phyloP scores from a whole-genome alignment of 768 basidiomycete species.

The Boletus huronensis region DNA sequence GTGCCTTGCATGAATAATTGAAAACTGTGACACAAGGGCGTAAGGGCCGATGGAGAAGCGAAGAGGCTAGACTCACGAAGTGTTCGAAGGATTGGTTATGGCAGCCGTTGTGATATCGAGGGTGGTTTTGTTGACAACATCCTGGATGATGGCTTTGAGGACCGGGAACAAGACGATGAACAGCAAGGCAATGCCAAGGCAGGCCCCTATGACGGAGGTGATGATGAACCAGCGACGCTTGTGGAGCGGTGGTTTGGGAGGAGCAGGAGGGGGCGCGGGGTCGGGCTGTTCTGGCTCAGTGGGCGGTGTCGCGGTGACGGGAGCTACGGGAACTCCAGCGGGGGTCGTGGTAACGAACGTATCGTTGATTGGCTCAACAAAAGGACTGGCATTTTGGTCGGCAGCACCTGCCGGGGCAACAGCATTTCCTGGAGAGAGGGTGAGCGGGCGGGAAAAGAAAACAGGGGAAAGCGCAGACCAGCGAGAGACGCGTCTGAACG shows the following conservation, averaged over 20 bases:
- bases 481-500: conserved; percentile 16
- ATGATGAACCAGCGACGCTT: conserved; percentile 65
- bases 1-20: conserved; percentile 48
- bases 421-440: conserved; percentile 9
- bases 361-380: conserved; percentile 11
- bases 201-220: conserved; percentile 45
- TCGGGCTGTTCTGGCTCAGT: background rate
- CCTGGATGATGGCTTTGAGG: conserved; percentile 60
- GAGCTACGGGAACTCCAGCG: background rate
- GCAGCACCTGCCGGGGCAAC: background rate
- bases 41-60: conserved; percentile 1
- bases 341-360: conserved; percentile 8
- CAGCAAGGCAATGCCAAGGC: conserved; percentile 56
- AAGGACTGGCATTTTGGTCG: conserved; percentile 1
- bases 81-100: conserved; percentile 53
- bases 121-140: conserved; percentile 54
- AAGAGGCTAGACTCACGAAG: conserved; percentile 41
- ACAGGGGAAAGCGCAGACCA: background rate
- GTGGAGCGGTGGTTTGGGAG: conserved; percentile 45
- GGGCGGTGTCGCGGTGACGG: background rate
- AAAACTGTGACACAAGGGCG: conserved; percentile 40
- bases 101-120: conserved; percentile 51
- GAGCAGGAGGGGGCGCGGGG: background rate
- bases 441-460: background rate
- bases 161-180: conserved; percentile 71